phyloP scores from a whole-genome alignment of 129 eudicot species.

The Flaveria linearis region DNA sequence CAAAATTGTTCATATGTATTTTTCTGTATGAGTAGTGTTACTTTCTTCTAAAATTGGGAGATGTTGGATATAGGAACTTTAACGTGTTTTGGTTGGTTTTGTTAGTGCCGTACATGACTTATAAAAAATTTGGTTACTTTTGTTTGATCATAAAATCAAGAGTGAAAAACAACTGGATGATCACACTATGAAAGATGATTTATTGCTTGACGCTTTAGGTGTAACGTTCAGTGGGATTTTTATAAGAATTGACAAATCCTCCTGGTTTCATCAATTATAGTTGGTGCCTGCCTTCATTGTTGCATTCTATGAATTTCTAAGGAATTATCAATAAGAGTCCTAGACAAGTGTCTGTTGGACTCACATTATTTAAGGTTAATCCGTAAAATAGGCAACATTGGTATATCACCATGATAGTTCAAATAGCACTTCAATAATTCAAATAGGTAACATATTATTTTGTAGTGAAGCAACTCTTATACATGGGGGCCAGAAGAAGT shows the following conservation, averaged over 20 bases:
- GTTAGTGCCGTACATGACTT: background rate
- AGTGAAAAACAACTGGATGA: background rate
- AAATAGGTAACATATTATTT: background rate
- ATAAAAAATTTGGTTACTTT: background rate
- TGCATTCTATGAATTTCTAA: background rate
- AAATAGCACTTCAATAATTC: background rate
- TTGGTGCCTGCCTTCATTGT: background rate
- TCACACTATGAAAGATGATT: background rate
- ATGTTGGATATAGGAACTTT: slow-evolving; percentile 1
- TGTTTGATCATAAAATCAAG: background rate
- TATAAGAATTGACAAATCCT: slow-evolving; percentile 2
- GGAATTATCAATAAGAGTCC: background rate
- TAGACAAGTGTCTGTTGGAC: background rate
- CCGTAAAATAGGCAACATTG: background rate
- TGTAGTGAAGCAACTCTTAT: background rate
- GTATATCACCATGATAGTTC: background rate
- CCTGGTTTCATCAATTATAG: too few species aligned
- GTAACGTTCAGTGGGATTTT: background rate
- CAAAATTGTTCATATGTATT: background rate
- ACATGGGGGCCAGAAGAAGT: background rate
- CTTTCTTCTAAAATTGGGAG: background rate
- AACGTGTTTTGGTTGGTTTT: background rate
- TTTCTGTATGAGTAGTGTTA: background rate
- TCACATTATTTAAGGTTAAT: background rate
- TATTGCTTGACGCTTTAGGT: slow-evolving; percentile 1